A percentile compares a stretch with the other conserved stretches of the same genome.
Evolutionary conservation across 78 protist genomes (phyloP).

Genomic region (Monocercomonoides exilis): DNA sequence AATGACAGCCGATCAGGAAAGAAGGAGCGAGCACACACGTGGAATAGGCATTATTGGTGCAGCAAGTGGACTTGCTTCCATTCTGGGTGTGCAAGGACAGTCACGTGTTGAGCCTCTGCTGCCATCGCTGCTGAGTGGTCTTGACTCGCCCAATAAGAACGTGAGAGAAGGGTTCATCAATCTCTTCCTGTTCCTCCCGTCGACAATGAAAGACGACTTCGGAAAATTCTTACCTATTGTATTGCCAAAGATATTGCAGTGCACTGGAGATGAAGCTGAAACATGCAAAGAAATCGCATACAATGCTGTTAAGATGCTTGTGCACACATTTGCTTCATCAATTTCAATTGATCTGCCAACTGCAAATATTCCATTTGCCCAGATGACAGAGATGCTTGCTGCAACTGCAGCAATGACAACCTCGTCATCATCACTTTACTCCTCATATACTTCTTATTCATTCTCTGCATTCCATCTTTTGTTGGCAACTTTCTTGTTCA

Average conservation of each 20-base stretch:
- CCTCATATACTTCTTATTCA: no score
- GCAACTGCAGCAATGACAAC: no score
- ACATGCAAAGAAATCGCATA: not conserved
- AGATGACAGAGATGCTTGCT: no score
- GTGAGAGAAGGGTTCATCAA: not conserved
- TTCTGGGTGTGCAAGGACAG: not conserved
- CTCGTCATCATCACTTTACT: no score
- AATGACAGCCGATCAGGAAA: no score
- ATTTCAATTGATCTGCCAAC: no score
- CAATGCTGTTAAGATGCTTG: no score
- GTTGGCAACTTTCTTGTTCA: no score
- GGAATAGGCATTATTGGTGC: not conserved
- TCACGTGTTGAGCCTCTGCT: not conserved
- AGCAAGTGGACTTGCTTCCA: not conserved
- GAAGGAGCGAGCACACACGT: no score
- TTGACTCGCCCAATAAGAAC: not conserved
- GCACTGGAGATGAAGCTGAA: not conserved
- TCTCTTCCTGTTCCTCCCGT: not conserved
- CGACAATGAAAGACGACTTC: not conserved
- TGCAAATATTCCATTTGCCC: no score
- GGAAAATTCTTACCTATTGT: not conserved
- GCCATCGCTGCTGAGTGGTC: not conserved
- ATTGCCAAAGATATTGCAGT: not conserved
- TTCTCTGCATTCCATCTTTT: no score
- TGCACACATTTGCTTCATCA: no score